Conservation (phyloP, 768 basidiomycete species). For the Boletus speciosus region DNA sequence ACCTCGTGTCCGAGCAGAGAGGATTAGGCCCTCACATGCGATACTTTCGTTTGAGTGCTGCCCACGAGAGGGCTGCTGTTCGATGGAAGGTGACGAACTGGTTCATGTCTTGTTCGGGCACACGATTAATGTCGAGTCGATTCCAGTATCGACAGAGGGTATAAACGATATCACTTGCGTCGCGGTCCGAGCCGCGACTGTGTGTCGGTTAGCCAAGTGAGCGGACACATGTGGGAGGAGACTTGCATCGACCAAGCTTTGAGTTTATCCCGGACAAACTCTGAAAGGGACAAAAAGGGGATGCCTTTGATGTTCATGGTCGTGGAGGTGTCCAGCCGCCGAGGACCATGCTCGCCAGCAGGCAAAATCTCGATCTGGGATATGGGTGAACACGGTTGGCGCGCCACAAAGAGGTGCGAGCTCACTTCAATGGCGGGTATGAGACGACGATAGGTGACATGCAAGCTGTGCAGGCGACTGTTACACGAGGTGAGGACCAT, state of each 20-base stretch:
- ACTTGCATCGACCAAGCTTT: slow-evolving; percentile 79
- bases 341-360: slow-evolving; percentile 79
- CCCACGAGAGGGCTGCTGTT: slow-evolving; percentile 69
- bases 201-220: slow-evolving; percentile 14
- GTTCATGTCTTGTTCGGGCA: slow-evolving; percentile 83
- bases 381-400: slow-evolving; percentile 2
- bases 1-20: slow-evolving; percentile 3
- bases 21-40: slow-evolving; percentile 40
- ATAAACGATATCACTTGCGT: slow-evolving; percentile 76
- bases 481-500: slow-evolving; percentile 5
- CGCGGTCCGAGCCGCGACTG: slow-evolving; percentile 67
- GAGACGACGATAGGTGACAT: slow-evolving; percentile 68
- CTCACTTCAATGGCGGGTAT: slow-evolving; percentile 77
- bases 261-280: slow-evolving; percentile 83
- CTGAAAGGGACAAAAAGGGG: slow-evolving; percentile 81
- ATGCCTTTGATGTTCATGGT: slow-evolving; percentile 66
- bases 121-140: slow-evolving; percentile 79
- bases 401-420: neutral
- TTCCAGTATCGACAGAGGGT: slow-evolving; percentile 76
- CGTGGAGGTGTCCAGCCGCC: slow-evolving; percentile 63
- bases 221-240: neutral
- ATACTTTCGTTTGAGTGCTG: slow-evolving; percentile 71
- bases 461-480: slow-evolving; percentile 46
- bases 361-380: slow-evolving; percentile 77
- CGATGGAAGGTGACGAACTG: slow-evolving; percentile 60